These are phyloP conservation scores for Penicillium fuscoglaucum DNA, from an alignment of 2,329 filamentous ascomycete species.

Conservation along the genomic window DNA sequence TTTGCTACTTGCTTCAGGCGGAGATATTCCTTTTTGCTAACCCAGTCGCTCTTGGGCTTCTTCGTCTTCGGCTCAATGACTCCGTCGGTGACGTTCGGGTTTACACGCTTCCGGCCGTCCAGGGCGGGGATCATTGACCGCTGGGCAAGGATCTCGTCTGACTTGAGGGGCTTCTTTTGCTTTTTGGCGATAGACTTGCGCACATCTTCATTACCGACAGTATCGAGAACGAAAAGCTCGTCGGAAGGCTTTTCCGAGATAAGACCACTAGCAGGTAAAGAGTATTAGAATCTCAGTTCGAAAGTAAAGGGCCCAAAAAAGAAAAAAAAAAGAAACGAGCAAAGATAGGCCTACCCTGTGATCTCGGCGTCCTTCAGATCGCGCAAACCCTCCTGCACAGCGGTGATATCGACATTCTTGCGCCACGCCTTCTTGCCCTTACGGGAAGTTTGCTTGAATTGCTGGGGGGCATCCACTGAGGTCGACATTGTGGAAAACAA, in stretches of 20 bases:
- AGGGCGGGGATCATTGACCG: constrained; percentile 81
- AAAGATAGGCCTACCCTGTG: constrained; percentile 62
- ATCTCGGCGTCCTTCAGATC: constrained; percentile 87
- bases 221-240: constrained; percentile 83
- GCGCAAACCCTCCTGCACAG: constrained; percentile 79
- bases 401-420: constrained; percentile 93
- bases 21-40: constrained; percentile 80
- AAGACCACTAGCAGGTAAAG: constrained; percentile 64
- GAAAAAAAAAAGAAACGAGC: neutral
- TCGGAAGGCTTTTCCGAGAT: constrained; percentile 78
- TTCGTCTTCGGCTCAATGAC: constrained; percentile 68
- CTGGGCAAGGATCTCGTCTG: constrained; percentile 85
- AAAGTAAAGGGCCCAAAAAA: neutral
- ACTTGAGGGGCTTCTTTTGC: constrained; percentile 82
- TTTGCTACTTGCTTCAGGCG: constrained; percentile 78
- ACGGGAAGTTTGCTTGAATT: constrained; percentile 83
- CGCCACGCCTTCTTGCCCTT: constrained; percentile 99
- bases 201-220: constrained; percentile 66
- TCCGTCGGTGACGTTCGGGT: constrained; percentile 70
- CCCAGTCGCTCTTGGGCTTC: constrained; percentile 72
- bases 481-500: constrained; percentile 35
- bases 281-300: constrained; percentile 15
- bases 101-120: constrained; percentile 72
- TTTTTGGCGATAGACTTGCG: constrained; percentile 64
- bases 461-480: constrained; percentile 63